phyloP scores from a whole-genome alignment of 1,284 basidiomycete genomes.

The Irpex sp. region DNA sequence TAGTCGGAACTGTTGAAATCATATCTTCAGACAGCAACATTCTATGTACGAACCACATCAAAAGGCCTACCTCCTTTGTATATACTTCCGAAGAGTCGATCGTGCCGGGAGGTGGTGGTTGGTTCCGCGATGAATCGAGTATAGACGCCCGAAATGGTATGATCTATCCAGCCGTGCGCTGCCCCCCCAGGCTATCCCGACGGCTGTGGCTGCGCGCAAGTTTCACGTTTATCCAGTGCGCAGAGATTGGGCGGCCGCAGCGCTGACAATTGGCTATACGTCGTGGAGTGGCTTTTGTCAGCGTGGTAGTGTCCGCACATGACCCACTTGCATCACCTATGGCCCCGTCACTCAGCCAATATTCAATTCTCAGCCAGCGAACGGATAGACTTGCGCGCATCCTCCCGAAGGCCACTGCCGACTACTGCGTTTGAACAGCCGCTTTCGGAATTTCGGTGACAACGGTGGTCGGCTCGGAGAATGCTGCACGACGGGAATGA shows the following conservation, averaged over 20 bases:
- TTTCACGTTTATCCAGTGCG: background rate
- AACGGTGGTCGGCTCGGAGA: background rate
- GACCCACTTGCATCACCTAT: background rate
- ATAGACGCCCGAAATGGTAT: background rate
- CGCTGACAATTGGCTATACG: background rate
- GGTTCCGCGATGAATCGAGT: background rate
- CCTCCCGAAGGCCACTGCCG: background rate
- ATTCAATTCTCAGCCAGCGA: background rate
- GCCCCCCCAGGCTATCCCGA: background rate
- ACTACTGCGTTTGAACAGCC: background rate
- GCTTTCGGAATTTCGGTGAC: background rate
- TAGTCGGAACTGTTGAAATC: background rate
- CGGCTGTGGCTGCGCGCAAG: background rate
- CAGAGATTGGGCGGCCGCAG: background rate
- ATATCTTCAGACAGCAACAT: background rate
- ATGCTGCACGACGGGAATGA: background rate
- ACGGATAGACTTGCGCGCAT: background rate
- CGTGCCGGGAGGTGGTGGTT: background rate
- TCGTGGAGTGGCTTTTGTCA: background rate
- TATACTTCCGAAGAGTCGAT: background rate
- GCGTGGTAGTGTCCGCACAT: background rate
- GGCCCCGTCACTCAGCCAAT: background rate
- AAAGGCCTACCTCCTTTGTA: background rate
- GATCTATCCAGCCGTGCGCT: background rate
- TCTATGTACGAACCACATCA: background rate